phyloP scores from a whole-genome alignment of 140 eudicot species.

The Bidens hawaiensis region DNA sequence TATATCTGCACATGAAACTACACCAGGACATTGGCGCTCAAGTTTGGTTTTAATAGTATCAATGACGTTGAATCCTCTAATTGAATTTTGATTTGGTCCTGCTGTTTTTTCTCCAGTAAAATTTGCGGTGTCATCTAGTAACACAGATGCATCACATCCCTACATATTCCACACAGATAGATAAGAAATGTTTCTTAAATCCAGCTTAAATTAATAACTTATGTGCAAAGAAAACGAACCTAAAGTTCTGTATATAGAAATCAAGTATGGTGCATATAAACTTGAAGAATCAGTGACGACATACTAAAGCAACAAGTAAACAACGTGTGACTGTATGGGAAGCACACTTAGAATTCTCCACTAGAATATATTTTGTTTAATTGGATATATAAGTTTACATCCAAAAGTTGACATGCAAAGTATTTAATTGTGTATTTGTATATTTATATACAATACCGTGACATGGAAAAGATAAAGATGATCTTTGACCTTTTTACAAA shows the following conservation, averaged over 20 bases:
- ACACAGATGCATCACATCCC: conserved; percentile 87
- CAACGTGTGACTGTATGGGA: no score
- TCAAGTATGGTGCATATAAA: no score
- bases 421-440: neutral
- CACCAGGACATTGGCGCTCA: conserved; percentile 46
- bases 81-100: conserved; percentile 44
- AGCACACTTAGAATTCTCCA: no score
- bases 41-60: conserved; percentile 62
- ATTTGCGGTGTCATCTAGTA: conserved; percentile 53
- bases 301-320: no score
- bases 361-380: neutral
- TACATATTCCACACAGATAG: neutral
- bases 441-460: no score
- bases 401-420: neutral
- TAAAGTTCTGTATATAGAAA: no score
- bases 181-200: no score
- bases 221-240: no score
- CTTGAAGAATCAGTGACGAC: no score
- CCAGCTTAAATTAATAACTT: no score
- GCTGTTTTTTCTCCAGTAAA: conserved; percentile 75
- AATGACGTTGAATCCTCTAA: conserved; percentile 71
- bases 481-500: no score
- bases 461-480: no score
- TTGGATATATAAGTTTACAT: neutral
- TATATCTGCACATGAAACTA: conserved; percentile 85